Conservation (phyloP, 2,329 filamentous ascomycete genomes). For the Hawksworthiomyces lignivorus region DNA sequence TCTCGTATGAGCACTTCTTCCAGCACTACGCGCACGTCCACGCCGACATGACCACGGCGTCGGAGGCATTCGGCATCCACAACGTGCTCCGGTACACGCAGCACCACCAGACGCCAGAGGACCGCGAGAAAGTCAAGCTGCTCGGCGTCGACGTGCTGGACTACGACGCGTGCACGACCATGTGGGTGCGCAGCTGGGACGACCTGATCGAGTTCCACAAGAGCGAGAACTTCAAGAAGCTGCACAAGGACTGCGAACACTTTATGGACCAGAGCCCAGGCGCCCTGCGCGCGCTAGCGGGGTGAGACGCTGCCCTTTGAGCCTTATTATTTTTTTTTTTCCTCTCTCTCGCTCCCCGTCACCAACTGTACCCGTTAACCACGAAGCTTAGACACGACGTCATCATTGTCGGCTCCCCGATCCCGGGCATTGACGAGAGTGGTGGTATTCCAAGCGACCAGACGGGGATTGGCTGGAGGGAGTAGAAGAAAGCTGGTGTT, state of each 20-base stretch:
- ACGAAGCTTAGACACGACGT: neutral
- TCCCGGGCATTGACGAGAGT: neutral
- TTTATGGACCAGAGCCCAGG: slow-evolving; percentile 2
- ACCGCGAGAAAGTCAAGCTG: neutral
- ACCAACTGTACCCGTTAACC: too few relatives aligned
- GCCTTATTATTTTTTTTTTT: too few relatives aligned
- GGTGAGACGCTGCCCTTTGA: neutral
- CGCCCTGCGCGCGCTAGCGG: slow-evolving; percentile 1
- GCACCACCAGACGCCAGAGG: slow-evolving; percentile 2
- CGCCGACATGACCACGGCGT: slow-evolving; percentile 6
- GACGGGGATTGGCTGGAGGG: slow-evolving; percentile 3
- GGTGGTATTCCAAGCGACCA: neutral
- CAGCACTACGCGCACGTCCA: slow-evolving; percentile 4
- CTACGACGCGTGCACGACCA: slow-evolving; percentile 7
- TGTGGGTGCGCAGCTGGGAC: slow-evolving; percentile 6
- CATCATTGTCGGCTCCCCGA: neutral
- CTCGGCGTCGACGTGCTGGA: slow-evolving; percentile 3
- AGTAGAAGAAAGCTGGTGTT: too few relatives aligned
- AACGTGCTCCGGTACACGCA: slow-evolving; percentile 4
- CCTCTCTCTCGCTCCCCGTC: too few relatives aligned
- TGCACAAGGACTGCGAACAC: slow-evolving; percentile 4
- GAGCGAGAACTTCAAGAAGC: slow-evolving; percentile 5
- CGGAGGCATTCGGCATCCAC: neutral
- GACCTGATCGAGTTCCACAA: slow-evolving; percentile 1
- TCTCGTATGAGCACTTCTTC: slow-evolving; percentile 8